These are phyloP conservation scores for Phialophora expanda DNA, from an alignment of 2,329 filamentous ascomycete species.

Conservation along the genomic window DNA sequence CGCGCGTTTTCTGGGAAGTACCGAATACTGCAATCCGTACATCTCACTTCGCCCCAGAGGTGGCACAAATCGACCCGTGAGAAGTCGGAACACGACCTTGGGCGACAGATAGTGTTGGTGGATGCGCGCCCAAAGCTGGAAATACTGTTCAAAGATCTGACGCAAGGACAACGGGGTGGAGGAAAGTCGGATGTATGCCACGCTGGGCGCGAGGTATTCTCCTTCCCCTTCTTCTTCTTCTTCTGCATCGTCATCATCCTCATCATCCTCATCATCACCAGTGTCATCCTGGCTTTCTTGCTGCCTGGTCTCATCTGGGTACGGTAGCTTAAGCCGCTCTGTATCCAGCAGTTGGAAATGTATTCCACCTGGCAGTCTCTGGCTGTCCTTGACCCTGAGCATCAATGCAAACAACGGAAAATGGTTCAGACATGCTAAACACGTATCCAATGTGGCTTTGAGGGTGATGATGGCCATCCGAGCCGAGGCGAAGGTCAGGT, in stretches of 20 bases:
- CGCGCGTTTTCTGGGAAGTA: slow-evolving; percentile 83
- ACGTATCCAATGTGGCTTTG: slow-evolving; percentile 88
- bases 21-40: slow-evolving; percentile 96
- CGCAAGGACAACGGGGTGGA: slow-evolving; percentile 86
- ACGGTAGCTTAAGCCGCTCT: slow-evolving; percentile 21
- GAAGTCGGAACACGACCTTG: slow-evolving; percentile 81
- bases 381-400: slow-evolving; percentile 91
- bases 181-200: slow-evolving; percentile 51
- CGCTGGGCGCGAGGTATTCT: slow-evolving; percentile 27
- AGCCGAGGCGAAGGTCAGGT: slow-evolving; percentile 91
- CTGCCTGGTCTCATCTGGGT: slow-evolving; percentile 19
- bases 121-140: slow-evolving; percentile 88
- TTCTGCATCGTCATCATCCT: slow-evolving; percentile 19
- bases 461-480: slow-evolving; percentile 93
- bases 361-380: slow-evolving; percentile 75
- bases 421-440: slow-evolving; percentile 92
- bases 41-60: slow-evolving; percentile 93
- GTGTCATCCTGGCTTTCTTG: slow-evolving; percentile 9
- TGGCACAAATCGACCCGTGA: slow-evolving; percentile 90
- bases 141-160: slow-evolving; percentile 98
- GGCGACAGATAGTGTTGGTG: slow-evolving; percentile 94
- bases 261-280: slow-evolving; percentile 13
- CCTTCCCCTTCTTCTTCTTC: slow-evolving; percentile 20
- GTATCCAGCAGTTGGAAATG: slow-evolving; percentile 35
- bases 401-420: slow-evolving; percentile 97